Conservation (phyloP, 129 eudicot genomes). For the carrot (Daucus carota) region DH1_v3.0 NC_030383.2:45674501-45675000, state of each 20-base stretch:
- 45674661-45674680: neutral
- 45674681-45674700: no score
- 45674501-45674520: no score
- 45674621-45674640: neutral
- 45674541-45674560: neutral
- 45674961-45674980: no score
- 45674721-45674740: neutral
- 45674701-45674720: neutral
- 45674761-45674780: neutral
- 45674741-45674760: neutral
- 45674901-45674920: no score
- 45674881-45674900: neutral
- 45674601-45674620: neutral
- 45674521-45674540: neutral
- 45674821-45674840: no score
- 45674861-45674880: neutral
- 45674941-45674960: no score
- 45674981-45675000: no score
- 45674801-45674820: neutral
- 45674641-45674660: neutral
- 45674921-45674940: no score
- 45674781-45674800: neutral
- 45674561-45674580: neutral
- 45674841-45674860: no score
- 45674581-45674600: neutral